Percentiles rank a stretch among this genome's conserved stretches.
Conservation (phyloP, 768 basidiomycete genomes). For the Termitomyces sp. region DNA sequence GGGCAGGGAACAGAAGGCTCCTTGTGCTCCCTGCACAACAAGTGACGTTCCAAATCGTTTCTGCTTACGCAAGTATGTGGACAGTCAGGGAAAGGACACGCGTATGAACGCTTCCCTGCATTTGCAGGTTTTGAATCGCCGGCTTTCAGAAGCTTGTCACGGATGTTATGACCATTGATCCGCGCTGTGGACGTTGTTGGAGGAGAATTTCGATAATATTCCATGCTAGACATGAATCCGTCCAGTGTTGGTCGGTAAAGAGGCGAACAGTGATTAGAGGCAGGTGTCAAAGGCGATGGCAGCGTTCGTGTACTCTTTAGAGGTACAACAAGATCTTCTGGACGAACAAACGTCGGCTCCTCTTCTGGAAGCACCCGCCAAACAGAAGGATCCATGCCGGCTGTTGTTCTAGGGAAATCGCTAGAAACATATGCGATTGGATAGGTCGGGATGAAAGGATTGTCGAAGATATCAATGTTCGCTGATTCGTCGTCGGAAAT, state of each 20-base stretch:
- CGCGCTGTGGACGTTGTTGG: neutral
- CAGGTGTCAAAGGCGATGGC: slow-evolving; percentile 1
- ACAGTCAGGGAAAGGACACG: slow-evolving; percentile 11
- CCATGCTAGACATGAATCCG: slow-evolving; percentile 15
- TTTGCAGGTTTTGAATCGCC: neutral
- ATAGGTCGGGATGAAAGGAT: slow-evolving; percentile 7
- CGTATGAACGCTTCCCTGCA: neutral
- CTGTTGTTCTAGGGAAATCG: neutral
- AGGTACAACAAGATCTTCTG: neutral
- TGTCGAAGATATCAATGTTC: neutral
- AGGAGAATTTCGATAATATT: neutral
- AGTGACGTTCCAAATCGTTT: slow-evolving; percentile 14
- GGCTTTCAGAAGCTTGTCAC: neutral
- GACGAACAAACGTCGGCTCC: slow-evolving; percentile 1
- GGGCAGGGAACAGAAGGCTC: slow-evolving; percentile 15
- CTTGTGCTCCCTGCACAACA: slow-evolving; percentile 10
- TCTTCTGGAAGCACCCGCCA: slow-evolving; percentile 9
- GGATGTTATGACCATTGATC: neutral
- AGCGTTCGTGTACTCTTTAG: neutral
- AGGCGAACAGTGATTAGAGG: neutral
- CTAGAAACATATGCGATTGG: slow-evolving; percentile 1
- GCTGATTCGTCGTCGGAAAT: neutral
- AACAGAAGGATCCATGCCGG: slow-evolving; percentile 6
- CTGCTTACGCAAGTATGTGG: slow-evolving; percentile 7
- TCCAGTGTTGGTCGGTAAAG: slow-evolving; percentile 9